Evolutionary conservation across 257 asterid species (phyloP).

Genomic region (Gentiana dahurica): DNA sequence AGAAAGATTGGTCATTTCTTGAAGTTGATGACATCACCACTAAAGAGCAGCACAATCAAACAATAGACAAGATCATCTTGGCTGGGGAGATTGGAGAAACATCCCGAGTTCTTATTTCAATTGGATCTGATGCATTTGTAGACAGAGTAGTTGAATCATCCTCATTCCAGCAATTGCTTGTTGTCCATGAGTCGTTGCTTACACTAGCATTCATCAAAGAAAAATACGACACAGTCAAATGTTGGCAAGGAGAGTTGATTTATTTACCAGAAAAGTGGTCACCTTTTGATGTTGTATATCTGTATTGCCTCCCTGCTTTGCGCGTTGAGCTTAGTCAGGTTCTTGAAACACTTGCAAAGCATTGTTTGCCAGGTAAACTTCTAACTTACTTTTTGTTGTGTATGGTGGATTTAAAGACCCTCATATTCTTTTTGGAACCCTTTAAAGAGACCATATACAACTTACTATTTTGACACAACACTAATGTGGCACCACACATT

Average conservation of each 20-base stretch:
- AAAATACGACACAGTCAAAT: conserved; percentile 50
- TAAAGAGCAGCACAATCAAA: conserved; percentile 33
- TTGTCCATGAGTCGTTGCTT: conserved; percentile 66
- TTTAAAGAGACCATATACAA: too few species aligned
- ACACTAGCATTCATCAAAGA: conserved; percentile 74
- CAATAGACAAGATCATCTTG: conserved; percentile 42
- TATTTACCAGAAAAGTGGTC: conserved; percentile 65
- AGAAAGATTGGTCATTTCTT: conserved; percentile 79
- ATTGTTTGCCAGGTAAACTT: conserved; percentile 57
- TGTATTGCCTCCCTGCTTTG: conserved; percentile 79
- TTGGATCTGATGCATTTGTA: conserved; percentile 71
- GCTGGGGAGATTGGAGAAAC: conserved; percentile 42
- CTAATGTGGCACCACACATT: too few species aligned
- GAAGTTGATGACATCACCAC: conserved; percentile 29
- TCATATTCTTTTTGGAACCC: too few species aligned
- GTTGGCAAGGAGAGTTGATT: conserved; percentile 87
- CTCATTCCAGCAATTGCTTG: conserved; percentile 45
- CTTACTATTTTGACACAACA: too few species aligned
- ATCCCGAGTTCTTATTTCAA: conserved; percentile 59
- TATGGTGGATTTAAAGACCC: background rate
- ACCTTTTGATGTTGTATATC: conserved; percentile 54
- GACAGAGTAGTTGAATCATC: conserved; percentile 47
- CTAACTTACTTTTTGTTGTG: background rate
- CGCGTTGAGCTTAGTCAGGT: conserved; percentile 46
- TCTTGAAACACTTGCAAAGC: conserved; percentile 53